Evolutionary conservation across 202 grass and related monocot species (phyloP), one percentile per base, ranked within the genome.

Genomic region (Cymbopogon flexuosus): DNA sequence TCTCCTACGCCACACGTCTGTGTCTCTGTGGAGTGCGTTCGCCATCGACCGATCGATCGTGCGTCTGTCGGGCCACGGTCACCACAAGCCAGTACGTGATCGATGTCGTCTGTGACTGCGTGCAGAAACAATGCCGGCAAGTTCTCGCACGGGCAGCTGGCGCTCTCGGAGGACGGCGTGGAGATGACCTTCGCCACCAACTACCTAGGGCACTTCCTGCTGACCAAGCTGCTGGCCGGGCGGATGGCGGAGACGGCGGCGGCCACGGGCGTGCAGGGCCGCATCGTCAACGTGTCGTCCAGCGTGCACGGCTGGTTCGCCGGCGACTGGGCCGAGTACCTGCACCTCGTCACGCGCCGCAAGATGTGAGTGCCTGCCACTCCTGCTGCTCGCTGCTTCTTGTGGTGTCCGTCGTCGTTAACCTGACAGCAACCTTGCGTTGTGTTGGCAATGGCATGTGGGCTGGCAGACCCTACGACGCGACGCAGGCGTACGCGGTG

Each of bases 161-260:
- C 92, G 76, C 81, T 98, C 62, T 86, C 92, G 15, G 95, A 95
- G 87, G 90, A 98, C 82, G 95, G 92, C 62, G 85, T 98, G 14
- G 95, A 98, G 89, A 98, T 95, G 96, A 95, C 92, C 45, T 98
- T 98, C 90, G 96, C 96, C 39, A 93, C 96, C 65, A 98, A 98
- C 84, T 93, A 93, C 34, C 81, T 97, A 13, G 93, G 95, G 3
- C 96, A 98, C 36, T 98, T 98, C 61, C 63, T 98, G 19, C 82
- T 98, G 15, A 95, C 96, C 6, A 87, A 95, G 82, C 73, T 95
- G 10, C 84, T 98, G n/a, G 6, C 86, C 8, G 80, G 70, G 30
- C 84, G 85, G 66, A 90, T 98, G 96, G 85, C 47, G 77, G 92
- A 88, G 83, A 93, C 96, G 65, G 90, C 96, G 19, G 81, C 62